Base-by-base conservation (phyloP, 1,139 yeast genomes). In the Magnusiomyces magnusii region DNA sequence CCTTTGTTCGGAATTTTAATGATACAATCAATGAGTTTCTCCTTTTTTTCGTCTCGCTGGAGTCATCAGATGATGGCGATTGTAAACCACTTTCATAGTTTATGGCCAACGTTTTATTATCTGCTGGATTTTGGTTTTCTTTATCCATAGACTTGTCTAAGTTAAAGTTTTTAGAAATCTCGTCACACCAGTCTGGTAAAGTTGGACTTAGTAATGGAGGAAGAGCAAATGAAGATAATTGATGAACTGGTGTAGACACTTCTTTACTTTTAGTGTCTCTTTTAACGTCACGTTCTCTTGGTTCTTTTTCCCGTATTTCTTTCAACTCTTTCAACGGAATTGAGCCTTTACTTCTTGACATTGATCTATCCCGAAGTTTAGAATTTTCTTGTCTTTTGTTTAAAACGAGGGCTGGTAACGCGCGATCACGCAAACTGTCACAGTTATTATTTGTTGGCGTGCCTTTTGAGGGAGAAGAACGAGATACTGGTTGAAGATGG, bases 201-300 rank as follows among this genome's bases (percentile, higher is more conserved):
- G 75, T 70, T 9, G 75, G 75, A 57, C 73, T 70, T 54, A 71
- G 65, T 70, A 71, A 67, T 3, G 73, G 72, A 39, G 75, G 75
- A 39, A 77, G 71, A 63, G 74, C 74, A 15, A 57, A 51, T 21
- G 60, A 57, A 19, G 61, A 51, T n/a, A n/a, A n/a, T 25, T 47
- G 51, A 24, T 25, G 17, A 17, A 36, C 36, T 53, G 42, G 56
- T 25, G 51, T 28, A 36, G 17, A 47, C 19, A 17, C 23, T n/a
- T n/a, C 47, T 47, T 21, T 23, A 27, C 23, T 23, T 53, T 56
- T 42, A 31, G 49, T 49, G 51, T 57, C 59, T 10, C 19, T 10
- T 44, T 44, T 44, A 21, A 9, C 13, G 10, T 44, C 49, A 19
- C 27, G 24, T 21, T 19, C 19, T 51, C 31, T 54, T 24, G 54